Percentiles rank a stretch among this genome's conserved stretches.
These are phyloP conservation scores for Suhomyces bribrorum DNA, from an alignment of 1,139 yeast genomes.

Conservation along the genomic window DNA sequence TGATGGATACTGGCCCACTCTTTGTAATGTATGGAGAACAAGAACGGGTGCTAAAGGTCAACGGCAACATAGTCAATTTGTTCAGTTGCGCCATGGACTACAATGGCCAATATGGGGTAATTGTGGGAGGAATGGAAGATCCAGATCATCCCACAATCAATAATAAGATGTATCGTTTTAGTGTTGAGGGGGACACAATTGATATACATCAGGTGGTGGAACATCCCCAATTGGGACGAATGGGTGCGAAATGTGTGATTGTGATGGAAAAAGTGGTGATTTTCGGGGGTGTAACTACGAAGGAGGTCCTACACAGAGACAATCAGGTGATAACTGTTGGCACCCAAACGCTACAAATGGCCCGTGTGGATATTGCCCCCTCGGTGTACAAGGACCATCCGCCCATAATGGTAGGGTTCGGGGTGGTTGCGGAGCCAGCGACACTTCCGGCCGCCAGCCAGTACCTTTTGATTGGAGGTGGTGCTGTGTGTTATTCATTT, in stretches of 20 bases:
- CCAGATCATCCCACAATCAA: conserved; percentile 34
- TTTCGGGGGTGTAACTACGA: conserved; percentile 62
- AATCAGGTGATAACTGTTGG: conserved; percentile 42
- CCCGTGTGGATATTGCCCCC: conserved; percentile 33
- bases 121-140: conserved; percentile 58
- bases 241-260: conserved; percentile 45
- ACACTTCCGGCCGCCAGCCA: too few relatives aligned
- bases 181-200: conserved; percentile 17
- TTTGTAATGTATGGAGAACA: conserved; percentile 24
- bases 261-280: conserved; percentile 37
- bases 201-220: conserved; percentile 8
- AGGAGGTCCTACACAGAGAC: conserved; percentile 34
- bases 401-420: conserved; percentile 66
- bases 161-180: conserved; percentile 35
- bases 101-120: conserved; percentile 40
- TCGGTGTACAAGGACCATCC: conserved; percentile 37
- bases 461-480: conserved; percentile 35
- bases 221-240: conserved; percentile 37
- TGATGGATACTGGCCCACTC: conserved; percentile 7
- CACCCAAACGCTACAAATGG: too few relatives aligned
- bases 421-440: conserved; percentile 11
- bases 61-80: conserved; percentile 21
- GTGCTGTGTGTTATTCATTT: conserved; percentile 83
- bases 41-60: too few relatives aligned
- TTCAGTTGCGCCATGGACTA: conserved; percentile 38